Percentiles rank a stretch among this genome's conserved stretches.
Conservation (phyloP, 352 stramenopile genomes). For the Phytophthora capsici region DNA sequence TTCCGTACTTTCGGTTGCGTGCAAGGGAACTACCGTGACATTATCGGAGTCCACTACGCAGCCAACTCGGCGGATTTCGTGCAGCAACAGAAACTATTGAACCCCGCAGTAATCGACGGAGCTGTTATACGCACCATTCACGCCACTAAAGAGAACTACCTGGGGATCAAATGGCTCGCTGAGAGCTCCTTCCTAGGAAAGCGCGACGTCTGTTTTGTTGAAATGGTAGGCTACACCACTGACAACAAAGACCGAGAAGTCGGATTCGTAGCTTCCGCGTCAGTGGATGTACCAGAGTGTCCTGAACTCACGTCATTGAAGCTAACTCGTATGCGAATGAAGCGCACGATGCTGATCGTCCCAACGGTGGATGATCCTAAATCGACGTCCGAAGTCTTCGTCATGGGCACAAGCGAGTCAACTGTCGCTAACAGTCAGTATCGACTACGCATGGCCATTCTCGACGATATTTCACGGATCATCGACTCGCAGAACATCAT, state of each 20-base stretch:
- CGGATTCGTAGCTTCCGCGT: constrained; percentile 41
- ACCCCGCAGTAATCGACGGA: constrained; percentile 40
- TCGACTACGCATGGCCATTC: constrained; percentile 45
- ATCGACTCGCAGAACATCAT: constrained; percentile 54
- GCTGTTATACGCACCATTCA: constrained; percentile 37
- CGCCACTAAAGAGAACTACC: constrained; percentile 37
- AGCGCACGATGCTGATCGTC: constrained; percentile 47
- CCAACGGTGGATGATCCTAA: constrained; percentile 30
- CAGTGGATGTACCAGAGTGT: constrained; percentile 50
- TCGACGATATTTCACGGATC: constrained; percentile 53
- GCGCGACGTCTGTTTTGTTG: constrained; percentile 46
- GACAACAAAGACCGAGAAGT: constrained; percentile 35
- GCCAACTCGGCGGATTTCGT: constrained; percentile 42
- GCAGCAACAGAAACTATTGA: constrained; percentile 49
- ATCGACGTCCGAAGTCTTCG: constrained; percentile 47
- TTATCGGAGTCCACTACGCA: constrained; percentile 46
- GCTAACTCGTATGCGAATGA: constrained; percentile 41
- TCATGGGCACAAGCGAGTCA: constrained; percentile 41
- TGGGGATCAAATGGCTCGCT: constrained; percentile 53
- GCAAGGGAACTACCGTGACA: constrained; percentile 51
- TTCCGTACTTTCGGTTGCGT: constrained; percentile 48
- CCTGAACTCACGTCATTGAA: constrained; percentile 37
- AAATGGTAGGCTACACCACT: constrained; percentile 48
- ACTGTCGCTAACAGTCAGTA: constrained; percentile 40
- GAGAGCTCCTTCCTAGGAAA: constrained; percentile 30